Base-by-base conservation (phyloP, 73 alveolate species). In the Paramecium primaurelia region DNA sequence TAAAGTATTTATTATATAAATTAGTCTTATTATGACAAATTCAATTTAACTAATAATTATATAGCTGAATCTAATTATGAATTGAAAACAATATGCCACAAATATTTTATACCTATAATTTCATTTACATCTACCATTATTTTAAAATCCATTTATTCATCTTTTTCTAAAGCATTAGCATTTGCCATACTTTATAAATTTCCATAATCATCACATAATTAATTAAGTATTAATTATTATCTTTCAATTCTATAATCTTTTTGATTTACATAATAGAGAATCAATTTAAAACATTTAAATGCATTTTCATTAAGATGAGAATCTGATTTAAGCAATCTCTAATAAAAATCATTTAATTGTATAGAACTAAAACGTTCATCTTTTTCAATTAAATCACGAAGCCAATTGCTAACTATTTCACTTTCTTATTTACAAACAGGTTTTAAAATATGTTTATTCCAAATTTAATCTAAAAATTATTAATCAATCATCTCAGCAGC, bases 31-130 rank as follows among this genome's bases (percentile, higher is more conserved):
- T 32, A 42, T 10, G 58, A 18, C 11, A 80, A 49, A 80, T 80
- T 34, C 49, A 80, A 80, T 80, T 80, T 80, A 4, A 80, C 73
- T 45, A 45, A 45, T 14, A 80, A 80, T 80, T 45, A 4, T 8
- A 44, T 37, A n/a, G 91, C 77, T 49, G 49, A 16, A 25, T 32
- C 91, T 28, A 32, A 45, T 49, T 20, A 44, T 45, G 60, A 73
- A 37, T 73, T 73, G 7, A 32, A 25, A 26, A 80, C 58, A 45
- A 80, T 80, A 80, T 80, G 45, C 91, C 91, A 80, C 49, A 80
- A 80, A 25, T 45, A 80, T n/a, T 80, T 5, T 9, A 80, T 80
- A 10, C 91, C 91, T 26, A 45, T 7, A 14, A 80, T 42, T 47
- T 80, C 45, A 7, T 80, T 20, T 10, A 80, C 91, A 45, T n/a